Evolutionary conservation across 768 basidiomycete genomes (phyloP).

Genomic region (Coprinopsis sp.): DNA sequence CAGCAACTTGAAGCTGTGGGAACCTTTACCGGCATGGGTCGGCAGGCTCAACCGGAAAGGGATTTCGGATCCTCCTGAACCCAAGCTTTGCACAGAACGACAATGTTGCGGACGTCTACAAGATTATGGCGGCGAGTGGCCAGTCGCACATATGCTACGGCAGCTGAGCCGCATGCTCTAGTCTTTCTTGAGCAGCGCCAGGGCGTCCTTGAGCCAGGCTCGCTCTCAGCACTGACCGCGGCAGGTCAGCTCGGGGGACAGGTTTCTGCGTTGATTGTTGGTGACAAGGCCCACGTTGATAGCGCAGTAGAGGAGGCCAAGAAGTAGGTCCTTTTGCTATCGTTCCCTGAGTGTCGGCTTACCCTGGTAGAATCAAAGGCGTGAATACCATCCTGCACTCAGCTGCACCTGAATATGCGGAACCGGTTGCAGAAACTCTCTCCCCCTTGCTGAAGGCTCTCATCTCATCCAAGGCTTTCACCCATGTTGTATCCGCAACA

Average conservation of each 20-base stretch:
- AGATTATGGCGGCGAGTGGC: constrained; percentile 20
- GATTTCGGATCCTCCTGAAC: constrained; percentile 4
- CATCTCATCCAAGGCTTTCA: constrained; percentile 64
- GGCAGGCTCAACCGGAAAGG: background rate
- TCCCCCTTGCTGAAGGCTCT: constrained; percentile 80
- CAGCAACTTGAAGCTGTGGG: too few species aligned
- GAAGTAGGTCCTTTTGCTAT: constrained; percentile 47
- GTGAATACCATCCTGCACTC: constrained; percentile 66
- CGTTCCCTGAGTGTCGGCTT: constrained; percentile 5
- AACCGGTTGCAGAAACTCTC: constrained; percentile 69
- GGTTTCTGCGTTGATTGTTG: constrained; percentile 75
- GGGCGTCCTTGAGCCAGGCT: constrained; percentile 77
- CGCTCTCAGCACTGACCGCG: constrained; percentile 88
- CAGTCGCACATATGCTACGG: constrained; percentile 54
- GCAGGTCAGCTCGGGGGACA: constrained; percentile 82
- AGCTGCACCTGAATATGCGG: constrained; percentile 61
- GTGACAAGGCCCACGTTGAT: constrained; percentile 62
- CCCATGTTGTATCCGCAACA: constrained; percentile 90
- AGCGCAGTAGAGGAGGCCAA: constrained; percentile 68
- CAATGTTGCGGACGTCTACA: constrained; percentile 25
- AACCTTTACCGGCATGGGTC: background rate
- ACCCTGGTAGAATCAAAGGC: constrained; percentile 54
- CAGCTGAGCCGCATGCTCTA: constrained; percentile 64
- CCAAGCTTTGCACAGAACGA: background rate
- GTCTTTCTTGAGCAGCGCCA: constrained; percentile 87